phyloP scores from a whole-genome alignment of 2,329 filamentous ascomycete genomes.

The Fusarium praegraminearum region DNA sequence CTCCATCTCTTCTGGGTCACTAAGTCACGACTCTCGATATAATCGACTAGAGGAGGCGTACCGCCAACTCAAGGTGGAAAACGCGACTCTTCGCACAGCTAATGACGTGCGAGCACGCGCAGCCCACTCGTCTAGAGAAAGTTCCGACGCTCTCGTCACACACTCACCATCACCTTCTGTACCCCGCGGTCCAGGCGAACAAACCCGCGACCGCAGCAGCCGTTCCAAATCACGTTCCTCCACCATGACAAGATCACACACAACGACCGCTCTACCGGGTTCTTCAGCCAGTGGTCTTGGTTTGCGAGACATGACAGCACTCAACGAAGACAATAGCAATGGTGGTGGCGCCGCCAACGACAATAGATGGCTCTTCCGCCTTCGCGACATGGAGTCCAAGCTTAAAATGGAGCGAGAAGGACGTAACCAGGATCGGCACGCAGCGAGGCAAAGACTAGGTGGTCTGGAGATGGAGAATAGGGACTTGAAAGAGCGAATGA shows the following conservation, averaged over 20 bases:
- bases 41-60: conserved; percentile 70
- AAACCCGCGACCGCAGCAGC: conserved; percentile 58
- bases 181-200: conserved; percentile 63
- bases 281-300: conserved; percentile 44
- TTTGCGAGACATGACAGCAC: conserved; percentile 48
- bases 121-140: conserved; percentile 56
- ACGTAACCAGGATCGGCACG: conserved; percentile 83
- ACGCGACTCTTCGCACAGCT: conserved; percentile 75
- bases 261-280: conserved; percentile 46
- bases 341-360: conserved; percentile 58
- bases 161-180: conserved; percentile 65
- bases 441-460: conserved; percentile 82
- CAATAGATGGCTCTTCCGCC: conserved; percentile 84
- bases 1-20: conserved; percentile 64
- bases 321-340: conserved; percentile 37
- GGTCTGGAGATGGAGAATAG: conserved; percentile 81
- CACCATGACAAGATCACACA: conserved; percentile 50
- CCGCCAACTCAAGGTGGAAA: conserved; percentile 72
- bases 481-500: conserved; percentile 74
- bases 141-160: conserved; percentile 54
- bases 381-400: conserved; percentile 88
- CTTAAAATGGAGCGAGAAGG: conserved; percentile 92
- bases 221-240: conserved; percentile 49
- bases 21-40: conserved; percentile 60
- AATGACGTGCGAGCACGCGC: conserved; percentile 68